These are phyloP conservation scores for Thelonectria rubi DNA, from an alignment of 2,329 filamentous ascomycete species.

Conservation along the genomic window DNA sequence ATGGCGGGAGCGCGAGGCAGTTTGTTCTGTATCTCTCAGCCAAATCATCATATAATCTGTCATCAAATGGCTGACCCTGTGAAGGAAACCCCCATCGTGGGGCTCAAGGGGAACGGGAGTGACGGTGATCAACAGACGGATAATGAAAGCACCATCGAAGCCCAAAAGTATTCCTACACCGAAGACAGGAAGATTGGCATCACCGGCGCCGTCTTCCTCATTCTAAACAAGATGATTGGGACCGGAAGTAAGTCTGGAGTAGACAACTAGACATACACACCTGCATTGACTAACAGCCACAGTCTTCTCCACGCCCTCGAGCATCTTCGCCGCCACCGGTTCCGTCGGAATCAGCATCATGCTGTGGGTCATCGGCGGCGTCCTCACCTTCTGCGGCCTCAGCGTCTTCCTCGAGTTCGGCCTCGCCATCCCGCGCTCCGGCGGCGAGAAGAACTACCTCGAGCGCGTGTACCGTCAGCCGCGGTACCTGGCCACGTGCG, in stretches of 20 bases:
- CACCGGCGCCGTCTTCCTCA: slow-evolving; percentile 62
- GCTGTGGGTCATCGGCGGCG: slow-evolving; percentile 51
- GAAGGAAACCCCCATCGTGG: slow-evolving; percentile 15
- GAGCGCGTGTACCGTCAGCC: slow-evolving; percentile 69
- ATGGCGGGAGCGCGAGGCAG: not conserved
- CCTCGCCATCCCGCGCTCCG: slow-evolving; percentile 67
- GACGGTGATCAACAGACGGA: slow-evolving; percentile 34
- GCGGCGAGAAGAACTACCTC: slow-evolving; percentile 73
- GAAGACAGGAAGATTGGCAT: slow-evolving; percentile 62
- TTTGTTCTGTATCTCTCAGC: not conserved
- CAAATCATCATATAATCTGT: not conserved
- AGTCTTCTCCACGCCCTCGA: slow-evolving; percentile 65
- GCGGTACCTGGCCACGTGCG: slow-evolving; percentile 66
- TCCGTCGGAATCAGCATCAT: slow-evolving; percentile 55
- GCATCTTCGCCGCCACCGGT: slow-evolving; percentile 61
- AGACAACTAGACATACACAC: not conserved
- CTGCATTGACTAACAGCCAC: slow-evolving; percentile 9
- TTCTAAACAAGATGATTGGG: slow-evolving; percentile 68
- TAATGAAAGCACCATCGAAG: slow-evolving; percentile 45
- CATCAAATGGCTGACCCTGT: slow-evolving; percentile 28
- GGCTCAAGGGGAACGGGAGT: slow-evolving; percentile 20
- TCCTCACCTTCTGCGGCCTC: slow-evolving; percentile 67
- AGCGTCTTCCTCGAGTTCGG: slow-evolving; percentile 72
- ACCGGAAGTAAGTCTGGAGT: slow-evolving; percentile 58
- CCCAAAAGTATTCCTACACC: slow-evolving; percentile 52